These are phyloP conservation scores for Ogataea methylovora DNA, from an alignment of 805 yeast species.

Conservation along the genomic window DNA sequence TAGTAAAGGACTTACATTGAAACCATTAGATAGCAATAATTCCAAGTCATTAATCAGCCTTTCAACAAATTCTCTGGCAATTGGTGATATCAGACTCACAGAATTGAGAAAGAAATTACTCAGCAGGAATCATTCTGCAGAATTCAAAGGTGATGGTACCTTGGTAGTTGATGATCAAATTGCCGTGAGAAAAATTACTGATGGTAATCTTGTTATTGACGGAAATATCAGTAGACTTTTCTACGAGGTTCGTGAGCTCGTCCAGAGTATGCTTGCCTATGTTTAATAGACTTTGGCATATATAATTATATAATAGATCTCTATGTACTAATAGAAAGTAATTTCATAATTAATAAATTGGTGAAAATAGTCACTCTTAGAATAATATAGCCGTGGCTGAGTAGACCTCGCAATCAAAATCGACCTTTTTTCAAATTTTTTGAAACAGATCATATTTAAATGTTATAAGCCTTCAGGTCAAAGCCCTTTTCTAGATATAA, in stretches of 20 bases:
- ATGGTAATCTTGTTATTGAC: slow-evolving; percentile 80
- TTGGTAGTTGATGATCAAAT: slow-evolving; percentile 75
- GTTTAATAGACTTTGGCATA: no score
- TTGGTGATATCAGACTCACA: slow-evolving; percentile 83
- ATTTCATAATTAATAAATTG: no score
- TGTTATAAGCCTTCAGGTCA: no score
- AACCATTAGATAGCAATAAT: neutral
- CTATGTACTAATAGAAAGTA: no score
- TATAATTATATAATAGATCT: no score
- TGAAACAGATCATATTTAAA: no score
- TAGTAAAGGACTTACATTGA: neutral
- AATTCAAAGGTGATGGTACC: slow-evolving; percentile 89
- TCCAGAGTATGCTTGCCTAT: slow-evolving; percentile 69
- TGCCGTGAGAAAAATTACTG: slow-evolving; percentile 68
- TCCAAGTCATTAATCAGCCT: neutral
- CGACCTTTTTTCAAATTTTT: no score
- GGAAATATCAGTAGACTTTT: slow-evolving; percentile 72
- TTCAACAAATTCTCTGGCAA: slow-evolving; percentile 42
- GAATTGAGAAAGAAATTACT: slow-evolving; percentile 64
- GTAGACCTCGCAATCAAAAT: no score
- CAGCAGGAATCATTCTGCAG: slow-evolving; percentile 61
- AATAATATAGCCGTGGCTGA: no score
- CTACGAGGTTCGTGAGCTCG: slow-evolving; percentile 67
- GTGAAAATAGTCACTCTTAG: no score
- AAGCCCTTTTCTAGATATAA: no score